Evolutionary conservation across 2,329 filamentous ascomycete species (phyloP), one percentile per base, ranked within the genome.

Genomic region (Xylariaceae sp.): DNA sequence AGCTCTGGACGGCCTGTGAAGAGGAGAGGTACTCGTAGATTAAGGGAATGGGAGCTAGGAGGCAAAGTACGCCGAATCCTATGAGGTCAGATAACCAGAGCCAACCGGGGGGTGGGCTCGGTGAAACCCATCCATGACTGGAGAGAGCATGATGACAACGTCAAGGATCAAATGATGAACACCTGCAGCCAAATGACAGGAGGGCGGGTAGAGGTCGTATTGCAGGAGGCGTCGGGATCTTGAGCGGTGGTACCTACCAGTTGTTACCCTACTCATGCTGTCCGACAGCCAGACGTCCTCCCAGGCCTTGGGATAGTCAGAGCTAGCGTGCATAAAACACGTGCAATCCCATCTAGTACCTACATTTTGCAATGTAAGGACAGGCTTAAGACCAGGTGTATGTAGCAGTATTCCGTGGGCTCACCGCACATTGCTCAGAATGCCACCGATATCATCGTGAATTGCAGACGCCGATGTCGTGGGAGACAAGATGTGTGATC

Each of bases 1-100:
- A 58, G 60, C 48, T 55, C 23, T 7, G 37, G 47, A 54, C 23
- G 30, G 52, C 45, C 44, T 50, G 60, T 58, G 37, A 54, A 56
- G 18, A 53, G 37, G 9, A 47, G 23, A 30, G 23, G 23, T 30
- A 30, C 23, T 30, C 35, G 41, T 35, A 45, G 44, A 6, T 47
- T 53, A 9, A 34, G 34, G n/a, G n/a, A 39, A 44, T 54, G 45
- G 30, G 30, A 15, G n/a, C 30, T 51, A 48, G 23, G 7, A 59
- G 53, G 56, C 45, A 39, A 47, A 45, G 44, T 53, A 51, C 7
- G 18, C 37, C 15, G 35, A 30, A 45, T 34, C 35, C 51, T 53
- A 53, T 8, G 37, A 30, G 23, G 23, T 30, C 23, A 30, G 23
- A 30, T 30, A 30, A 7, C 8, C 11, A 41, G 37, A 39, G 52